Base-by-base conservation (phyloP, 2,329 filamentous ascomycete species). In the Penicillium oxalicum region DNA sequence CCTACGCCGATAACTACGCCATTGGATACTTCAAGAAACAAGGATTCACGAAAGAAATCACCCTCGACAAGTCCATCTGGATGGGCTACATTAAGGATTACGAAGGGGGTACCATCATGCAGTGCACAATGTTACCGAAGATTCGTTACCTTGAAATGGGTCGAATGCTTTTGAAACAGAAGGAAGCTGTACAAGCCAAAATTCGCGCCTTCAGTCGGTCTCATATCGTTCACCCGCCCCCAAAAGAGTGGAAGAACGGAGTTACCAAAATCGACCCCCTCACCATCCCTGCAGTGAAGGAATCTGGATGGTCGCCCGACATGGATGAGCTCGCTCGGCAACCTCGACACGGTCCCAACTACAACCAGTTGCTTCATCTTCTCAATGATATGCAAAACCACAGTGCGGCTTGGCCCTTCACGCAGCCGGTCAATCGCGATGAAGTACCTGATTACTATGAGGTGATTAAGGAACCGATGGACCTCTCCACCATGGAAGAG, bases 81-180 rank as follows among this genome's bases (percentile, higher is more conserved):
- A 97, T 97, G 93, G 93, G 93, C 2, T 98, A 97, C 63, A 98
- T 98, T 75, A 98, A 98, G 67, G 93, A 98, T 67, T 98, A 98
- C 68, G 93, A 98, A 71, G 93, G 93, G 49, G 93, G 93, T 50
- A 98, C 93, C 0, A 95, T 98, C 53, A 98, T 98, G 93, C 93
- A 98, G 73, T 98, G 93, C 65, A 89, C 87, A 45, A 97, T 98
- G 93, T 79, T 98, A 18, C 91, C 91, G 6, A 87, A 87, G 54
- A 89, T 97, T 47, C 87, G 93, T 43, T 98, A 98, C 70, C 83
- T 98, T 5, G 91, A 98, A 69, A 82, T 84, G 63, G 87, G 89
- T 3, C 86, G 91, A 54, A 95, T 98, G 89, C 78, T 98, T 2
- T 80, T 95, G 41, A 97, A 98, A 74, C 93, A 98, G 68, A 97